These are phyloP conservation scores for Poa pratensis DNA, from an alignment of 176 grass and related monocot species.

Conservation along the genomic window DNA sequence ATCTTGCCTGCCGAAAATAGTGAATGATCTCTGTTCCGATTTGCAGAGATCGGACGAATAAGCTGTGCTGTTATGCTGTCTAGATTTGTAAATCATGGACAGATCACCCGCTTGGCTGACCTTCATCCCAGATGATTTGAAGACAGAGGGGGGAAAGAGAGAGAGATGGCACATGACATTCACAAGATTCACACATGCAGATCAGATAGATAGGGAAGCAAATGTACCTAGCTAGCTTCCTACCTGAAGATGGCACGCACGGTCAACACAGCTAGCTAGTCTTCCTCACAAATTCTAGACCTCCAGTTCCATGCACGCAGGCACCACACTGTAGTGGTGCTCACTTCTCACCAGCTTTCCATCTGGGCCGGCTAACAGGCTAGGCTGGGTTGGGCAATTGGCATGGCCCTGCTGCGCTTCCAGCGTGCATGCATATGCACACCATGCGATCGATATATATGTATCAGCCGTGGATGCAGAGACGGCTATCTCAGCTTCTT, in stretches of 20 bases:
- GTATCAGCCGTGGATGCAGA: slow-evolving; percentile 1
- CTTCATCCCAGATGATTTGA: not conserved
- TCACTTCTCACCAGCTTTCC: slow-evolving; percentile 10
- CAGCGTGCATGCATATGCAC: not conserved
- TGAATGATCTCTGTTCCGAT: not conserved
- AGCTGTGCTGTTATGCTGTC: not conserved
- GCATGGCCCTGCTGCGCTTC: not conserved
- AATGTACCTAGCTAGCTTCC: not conserved
- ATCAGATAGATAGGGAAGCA: not conserved
- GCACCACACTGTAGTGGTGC: not conserved
- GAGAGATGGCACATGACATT: not conserved
- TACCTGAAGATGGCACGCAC: slow-evolving; percentile 14
- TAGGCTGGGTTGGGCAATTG: slow-evolving; percentile 1
- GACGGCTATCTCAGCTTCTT: not conserved
- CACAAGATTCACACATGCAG: not conserved
- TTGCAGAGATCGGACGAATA: not conserved
- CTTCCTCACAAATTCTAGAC: not conserved
- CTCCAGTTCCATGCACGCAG: not conserved
- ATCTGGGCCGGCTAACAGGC: not conserved
- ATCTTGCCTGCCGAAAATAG: not conserved
- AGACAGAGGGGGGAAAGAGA: not conserved
- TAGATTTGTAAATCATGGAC: not conserved
- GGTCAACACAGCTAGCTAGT: slow-evolving; percentile 23
- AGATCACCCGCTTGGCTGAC: not conserved
- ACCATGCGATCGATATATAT: not conserved